Evolutionary conservation across 116 monocot genomes (phyloP), one percentile per base, ranked within the genome.

Genomic region (Iris pallida): DNA sequence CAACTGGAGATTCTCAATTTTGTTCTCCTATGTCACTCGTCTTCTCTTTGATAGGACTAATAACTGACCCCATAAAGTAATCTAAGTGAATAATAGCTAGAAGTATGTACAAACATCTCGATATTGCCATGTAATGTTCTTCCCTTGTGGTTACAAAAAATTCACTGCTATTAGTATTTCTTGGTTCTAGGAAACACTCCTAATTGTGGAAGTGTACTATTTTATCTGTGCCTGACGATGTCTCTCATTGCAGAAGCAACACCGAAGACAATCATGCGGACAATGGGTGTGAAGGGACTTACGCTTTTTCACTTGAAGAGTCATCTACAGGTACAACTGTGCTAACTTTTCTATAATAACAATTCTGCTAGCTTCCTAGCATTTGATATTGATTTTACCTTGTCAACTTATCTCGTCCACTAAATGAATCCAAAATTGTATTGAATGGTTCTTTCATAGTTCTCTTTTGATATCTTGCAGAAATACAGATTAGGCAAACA

Each of bases 401-500:
- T 49, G 15, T 30, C 30, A 6, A 13, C 1, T 51, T 20, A 6
- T 20, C 19, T 0, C 0, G 48, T 30, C 5, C 44, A 7, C 0
- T 40, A 5, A 64, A 47, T 65, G 51, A 65, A 13, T 40, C 13
- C 16, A 20, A 44, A 5, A 4, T 65, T 16, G 47, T 9, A 43
- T 30, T 30, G 15, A 65, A 14, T 65, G 65, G 16, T 65, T 12
- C 61, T 43, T 43, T 49, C 7, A 49, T 19, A 16, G 13, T 51
- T 30, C 9, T 51, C 5, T 49, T 20, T 49, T 65, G 4, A 19
- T 4, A 0, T 16, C 7, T 9, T 65, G 4, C 79, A 93, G 93
- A 93, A 93, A 76, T 93, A 89, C 76, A 86, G 95, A 64, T 73
- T 96, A 65, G 91, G 91, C 12, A 96, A 96, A 74, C 95, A 96